These are phyloP conservation scores for Rutstroemia sp. DNA, from an alignment of 2,329 filamentous ascomycete genomes.

Conservation along the genomic window DNA sequence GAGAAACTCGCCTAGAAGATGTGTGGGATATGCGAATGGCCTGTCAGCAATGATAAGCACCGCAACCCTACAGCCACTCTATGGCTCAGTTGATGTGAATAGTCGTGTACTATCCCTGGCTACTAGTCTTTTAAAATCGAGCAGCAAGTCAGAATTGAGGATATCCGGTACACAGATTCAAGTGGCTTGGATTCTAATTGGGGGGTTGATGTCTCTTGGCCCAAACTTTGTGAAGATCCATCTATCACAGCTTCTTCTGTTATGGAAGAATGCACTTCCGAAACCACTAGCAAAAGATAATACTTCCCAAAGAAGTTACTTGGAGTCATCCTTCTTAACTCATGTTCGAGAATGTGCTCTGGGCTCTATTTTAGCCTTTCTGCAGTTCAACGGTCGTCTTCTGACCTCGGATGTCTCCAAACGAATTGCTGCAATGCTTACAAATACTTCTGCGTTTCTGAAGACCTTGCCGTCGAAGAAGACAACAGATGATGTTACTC, in stretches of 20 bases:
- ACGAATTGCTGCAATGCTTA: slow-evolving; percentile 85
- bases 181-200: slow-evolving; percentile 95
- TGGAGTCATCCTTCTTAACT: slow-evolving; percentile 87
- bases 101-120: slow-evolving; percentile 86
- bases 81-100: slow-evolving; percentile 93
- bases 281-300: slow-evolving; percentile 93
- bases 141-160: slow-evolving; percentile 81
- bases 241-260: slow-evolving; percentile 79
- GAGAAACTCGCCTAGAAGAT: slow-evolving; percentile 72
- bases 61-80: slow-evolving; percentile 78
- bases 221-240: slow-evolving; percentile 99
- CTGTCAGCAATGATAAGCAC: slow-evolving; percentile 86
- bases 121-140: slow-evolving; percentile 85
- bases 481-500: slow-evolving; percentile 76
- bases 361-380: slow-evolving; percentile 82
- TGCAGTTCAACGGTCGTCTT: slow-evolving; percentile 87
- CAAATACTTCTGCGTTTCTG: slow-evolving; percentile 88
- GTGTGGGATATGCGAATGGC: slow-evolving; percentile 85
- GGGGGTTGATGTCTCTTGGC: slow-evolving; percentile 90
- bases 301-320: slow-evolving; percentile 69
- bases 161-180: slow-evolving; percentile 93
- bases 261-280: slow-evolving; percentile 96
- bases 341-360: slow-evolving; percentile 94
- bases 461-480: slow-evolving; percentile 77
- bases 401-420: slow-evolving; percentile 92